Evolutionary conservation across 2,329 filamentous ascomycete species (phyloP).

Genomic region (Trichophyton benhamiae): DNA sequence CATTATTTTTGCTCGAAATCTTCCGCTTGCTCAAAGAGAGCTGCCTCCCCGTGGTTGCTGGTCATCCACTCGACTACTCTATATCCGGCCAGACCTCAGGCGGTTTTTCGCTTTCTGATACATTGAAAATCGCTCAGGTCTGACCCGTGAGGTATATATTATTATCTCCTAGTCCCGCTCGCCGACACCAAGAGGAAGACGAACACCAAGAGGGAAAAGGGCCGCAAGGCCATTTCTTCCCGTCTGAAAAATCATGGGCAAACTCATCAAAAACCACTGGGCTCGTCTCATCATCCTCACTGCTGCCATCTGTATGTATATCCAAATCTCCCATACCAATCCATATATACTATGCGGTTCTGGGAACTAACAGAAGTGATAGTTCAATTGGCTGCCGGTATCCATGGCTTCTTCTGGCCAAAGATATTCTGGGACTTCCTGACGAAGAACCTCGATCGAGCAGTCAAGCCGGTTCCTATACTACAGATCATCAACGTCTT

Average conservation of each 20-base stretch:
- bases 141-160: not conserved
- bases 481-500: constrained; percentile 84
- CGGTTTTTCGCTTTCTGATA: not conserved
- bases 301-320: constrained; percentile 55
- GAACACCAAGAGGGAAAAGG: not conserved
- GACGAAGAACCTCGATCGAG: constrained; percentile 75
- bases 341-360: not conserved
- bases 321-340: constrained; percentile 17
- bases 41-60: not conserved
- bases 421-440: constrained; percentile 98
- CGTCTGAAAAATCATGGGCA: constrained; percentile 55
- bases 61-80: not conserved
- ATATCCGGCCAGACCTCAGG: not conserved
- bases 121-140: not conserved
- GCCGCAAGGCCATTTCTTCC: not conserved
- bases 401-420: constrained; percentile 93
- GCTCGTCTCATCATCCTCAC: constrained; percentile 85
- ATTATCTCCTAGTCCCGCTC: not conserved
- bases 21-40: not conserved
- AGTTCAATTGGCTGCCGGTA: constrained; percentile 77
- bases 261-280: constrained; percentile 99
- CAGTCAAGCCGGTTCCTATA: constrained; percentile 75
- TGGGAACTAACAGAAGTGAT: constrained; percentile 5
- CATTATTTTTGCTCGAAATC: not conserved
- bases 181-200: not conserved